A percentile compares a stretch with the other conserved stretches of the same genome.
Conservation (phyloP, 768 basidiomycete genomes). For the Suillus spraguei region DNA sequence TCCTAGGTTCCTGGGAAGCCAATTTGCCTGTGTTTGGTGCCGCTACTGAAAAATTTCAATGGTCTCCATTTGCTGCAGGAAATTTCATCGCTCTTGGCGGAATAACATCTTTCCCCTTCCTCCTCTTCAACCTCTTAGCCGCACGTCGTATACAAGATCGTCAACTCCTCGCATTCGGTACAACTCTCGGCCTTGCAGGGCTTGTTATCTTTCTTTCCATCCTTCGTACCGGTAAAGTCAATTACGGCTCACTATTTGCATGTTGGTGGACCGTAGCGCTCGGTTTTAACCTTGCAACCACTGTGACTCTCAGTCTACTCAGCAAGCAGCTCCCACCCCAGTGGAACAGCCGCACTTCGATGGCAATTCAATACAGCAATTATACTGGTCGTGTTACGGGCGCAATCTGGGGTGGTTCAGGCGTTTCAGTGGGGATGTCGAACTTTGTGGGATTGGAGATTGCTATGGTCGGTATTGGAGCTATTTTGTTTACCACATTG, state of each 20-base stretch:
- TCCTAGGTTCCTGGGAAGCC: slow-evolving; percentile 70
- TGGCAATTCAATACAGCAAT: slow-evolving; percentile 71
- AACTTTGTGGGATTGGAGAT: slow-evolving; percentile 63
- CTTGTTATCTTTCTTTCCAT: slow-evolving; percentile 56
- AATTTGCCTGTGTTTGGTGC: slow-evolving; percentile 66
- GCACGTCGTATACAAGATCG: slow-evolving; percentile 64
- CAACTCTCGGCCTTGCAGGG: slow-evolving; percentile 51
- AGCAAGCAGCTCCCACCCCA: slow-evolving; percentile 67
- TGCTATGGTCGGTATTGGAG: slow-evolving; percentile 60
- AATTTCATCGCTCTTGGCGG: slow-evolving; percentile 76
- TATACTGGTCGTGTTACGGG: slow-evolving; percentile 67
- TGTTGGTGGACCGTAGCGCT: slow-evolving; percentile 57
- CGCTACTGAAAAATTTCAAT: slow-evolving; percentile 43
- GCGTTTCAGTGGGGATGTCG: slow-evolving; percentile 55
- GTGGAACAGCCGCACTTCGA: slow-evolving; percentile 58
- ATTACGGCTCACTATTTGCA: slow-evolving; percentile 49
- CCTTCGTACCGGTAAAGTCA: slow-evolving; percentile 41
- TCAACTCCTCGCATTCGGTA: slow-evolving; percentile 55
- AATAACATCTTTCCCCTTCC: slow-evolving; percentile 63
- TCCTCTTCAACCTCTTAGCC: slow-evolving; percentile 59
- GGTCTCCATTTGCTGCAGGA: slow-evolving; percentile 66
- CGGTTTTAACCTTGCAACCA: slow-evolving; percentile 73
- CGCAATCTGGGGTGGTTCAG: slow-evolving; percentile 69
- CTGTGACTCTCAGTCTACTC: slow-evolving; percentile 65
- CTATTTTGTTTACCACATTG: slow-evolving; percentile 51